Percentiles rank a stretch among this genome's conserved stretches.
These are phyloP conservation scores for Geranium rotundifolium DNA, from an alignment of 345 rosid species.

Conservation along the genomic window DNA sequence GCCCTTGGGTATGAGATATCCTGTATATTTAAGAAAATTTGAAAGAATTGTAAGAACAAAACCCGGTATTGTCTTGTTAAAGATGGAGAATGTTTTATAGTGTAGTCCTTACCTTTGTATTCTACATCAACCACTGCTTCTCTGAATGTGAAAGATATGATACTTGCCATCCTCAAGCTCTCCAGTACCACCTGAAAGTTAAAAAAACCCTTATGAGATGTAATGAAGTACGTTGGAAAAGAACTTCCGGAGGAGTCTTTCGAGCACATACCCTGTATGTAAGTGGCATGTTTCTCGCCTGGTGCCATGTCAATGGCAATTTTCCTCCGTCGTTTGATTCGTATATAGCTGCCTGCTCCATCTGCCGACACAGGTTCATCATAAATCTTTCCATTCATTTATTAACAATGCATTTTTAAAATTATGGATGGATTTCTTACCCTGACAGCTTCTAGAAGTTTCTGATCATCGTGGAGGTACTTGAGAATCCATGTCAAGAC, in stretches of 20 bases:
- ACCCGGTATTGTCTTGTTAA: not conserved
- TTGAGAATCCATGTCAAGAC: slow-evolving; percentile 76
- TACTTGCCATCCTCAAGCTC: slow-evolving; percentile 81
- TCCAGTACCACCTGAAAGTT: slow-evolving; percentile 42
- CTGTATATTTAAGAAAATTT: slow-evolving; percentile 18
- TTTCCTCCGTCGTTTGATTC: slow-evolving; percentile 41
- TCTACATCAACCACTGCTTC: slow-evolving; percentile 86
- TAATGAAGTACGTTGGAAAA: not conserved
- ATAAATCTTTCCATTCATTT: not conserved
- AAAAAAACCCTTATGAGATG: not conserved
- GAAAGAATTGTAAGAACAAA: not conserved
- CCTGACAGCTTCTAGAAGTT: slow-evolving; percentile 61
- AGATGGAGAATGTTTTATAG: not conserved
- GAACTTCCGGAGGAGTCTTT: not conserved
- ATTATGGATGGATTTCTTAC: slow-evolving; percentile 17
- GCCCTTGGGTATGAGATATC: slow-evolving; percentile 83
- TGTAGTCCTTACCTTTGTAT: slow-evolving; percentile 43
- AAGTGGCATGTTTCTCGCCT: slow-evolving; percentile 65
- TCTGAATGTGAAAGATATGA: slow-evolving; percentile 84
- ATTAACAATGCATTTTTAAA: not conserved
- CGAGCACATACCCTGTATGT: slow-evolving; percentile 42
- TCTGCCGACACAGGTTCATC: slow-evolving; percentile 24
- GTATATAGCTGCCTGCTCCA: slow-evolving; percentile 47
- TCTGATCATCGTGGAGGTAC: slow-evolving; percentile 49
- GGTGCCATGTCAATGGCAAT: slow-evolving; percentile 59